Percentiles rank a stretch among this genome's conserved stretches.
phyloP scores from a whole-genome alignment of 805 yeast species.

The Candida palmyrensis region DNA sequence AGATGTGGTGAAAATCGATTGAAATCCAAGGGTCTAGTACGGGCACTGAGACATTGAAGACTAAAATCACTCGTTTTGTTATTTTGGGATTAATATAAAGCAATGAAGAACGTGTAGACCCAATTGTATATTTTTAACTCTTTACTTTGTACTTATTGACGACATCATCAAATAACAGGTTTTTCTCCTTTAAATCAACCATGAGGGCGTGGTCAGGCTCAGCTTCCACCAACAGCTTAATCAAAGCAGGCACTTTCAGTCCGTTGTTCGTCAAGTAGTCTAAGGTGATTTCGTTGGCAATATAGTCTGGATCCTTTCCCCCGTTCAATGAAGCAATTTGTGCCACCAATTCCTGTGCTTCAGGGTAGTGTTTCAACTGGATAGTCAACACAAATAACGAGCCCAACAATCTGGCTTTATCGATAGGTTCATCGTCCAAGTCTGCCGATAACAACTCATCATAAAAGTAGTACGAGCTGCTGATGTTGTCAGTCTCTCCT shows the following conservation, averaged over 20 bases:
- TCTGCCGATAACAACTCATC: slow-evolving; percentile 70
- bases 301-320: slow-evolving; percentile 35
- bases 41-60: neutral
- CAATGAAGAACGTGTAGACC: neutral
- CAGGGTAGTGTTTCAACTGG: slow-evolving; percentile 76
- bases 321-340: slow-evolving; percentile 43
- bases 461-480: slow-evolving; percentile 50
- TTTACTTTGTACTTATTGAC: slow-evolving; percentile 48
- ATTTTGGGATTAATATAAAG: too few relatives aligned
- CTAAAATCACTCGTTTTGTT: too few relatives aligned
- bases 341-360: slow-evolving; percentile 58
- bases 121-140: slow-evolving; percentile 1
- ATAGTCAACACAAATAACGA: slow-evolving; percentile 60
- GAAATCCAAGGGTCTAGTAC: neutral
- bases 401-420: slow-evolving; percentile 35
- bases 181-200: slow-evolving; percentile 56
- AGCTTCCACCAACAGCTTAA: slow-evolving; percentile 39
- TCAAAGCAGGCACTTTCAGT: slow-evolving; percentile 42
- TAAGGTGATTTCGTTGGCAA: slow-evolving; percentile 63
- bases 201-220: slow-evolving; percentile 56
- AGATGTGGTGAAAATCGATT: slow-evolving; percentile 27
- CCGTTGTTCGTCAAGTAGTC: slow-evolving; percentile 42
- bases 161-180: slow-evolving; percentile 60
- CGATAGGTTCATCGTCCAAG: slow-evolving; percentile 31
- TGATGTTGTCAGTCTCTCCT: slow-evolving; percentile 38